Base-by-base conservation (phyloP, 306 rosid genomes). In the Rosa multiflora region DNA sequence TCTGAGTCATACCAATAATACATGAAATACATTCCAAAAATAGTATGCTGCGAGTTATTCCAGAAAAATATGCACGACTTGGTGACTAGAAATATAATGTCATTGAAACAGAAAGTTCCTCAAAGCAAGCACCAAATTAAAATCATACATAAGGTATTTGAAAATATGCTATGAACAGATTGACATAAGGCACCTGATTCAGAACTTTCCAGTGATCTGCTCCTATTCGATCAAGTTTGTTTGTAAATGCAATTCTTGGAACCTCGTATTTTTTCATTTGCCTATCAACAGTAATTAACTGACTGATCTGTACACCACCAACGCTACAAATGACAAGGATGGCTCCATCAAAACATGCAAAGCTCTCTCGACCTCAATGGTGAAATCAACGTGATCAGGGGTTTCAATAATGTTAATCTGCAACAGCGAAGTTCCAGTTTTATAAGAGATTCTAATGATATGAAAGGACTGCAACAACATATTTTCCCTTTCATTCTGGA, bases 121-220 rank as follows among this genome's bases (percentile, higher is more conserved):
- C 35, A 32, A 32, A 32, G 35, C 2, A 32, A 32, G 1, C 35
- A 32, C 35, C 35, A 32, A 18, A 32, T 51, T 18, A 18, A n/a
- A 35, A 72, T 21, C 49, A 73, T 10, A 17, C 52, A 23, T 1
- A 29, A 26, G 23, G 63, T 48, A 56, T 56, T 40, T 7, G 8
- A 18, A 43, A 73, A 73, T 46, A 53, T 35, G 40, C 35, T 10
- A 32, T 3, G 23, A 73, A 5, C 21, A 23, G 51, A 2, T 3
- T 4, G 29, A 35, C 23, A 42, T 39, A 69, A 59, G 5, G 29
- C 52, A 93, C 99, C 99, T 95, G 99, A 82, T 91, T 91, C 84
- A 95, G 83, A 69, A 95, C 99, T 87, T 93, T 95, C 96, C 96
- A 95, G 3, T 98, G 99, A 87, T 95, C 99, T 40, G 99, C 99